Percentiles rank a stretch among this genome's conserved stretches.
Evolutionary conservation across 1,284 basidiomycete species (phyloP).

Genomic region (Cutaneotrichosporon dermatis): DNA sequence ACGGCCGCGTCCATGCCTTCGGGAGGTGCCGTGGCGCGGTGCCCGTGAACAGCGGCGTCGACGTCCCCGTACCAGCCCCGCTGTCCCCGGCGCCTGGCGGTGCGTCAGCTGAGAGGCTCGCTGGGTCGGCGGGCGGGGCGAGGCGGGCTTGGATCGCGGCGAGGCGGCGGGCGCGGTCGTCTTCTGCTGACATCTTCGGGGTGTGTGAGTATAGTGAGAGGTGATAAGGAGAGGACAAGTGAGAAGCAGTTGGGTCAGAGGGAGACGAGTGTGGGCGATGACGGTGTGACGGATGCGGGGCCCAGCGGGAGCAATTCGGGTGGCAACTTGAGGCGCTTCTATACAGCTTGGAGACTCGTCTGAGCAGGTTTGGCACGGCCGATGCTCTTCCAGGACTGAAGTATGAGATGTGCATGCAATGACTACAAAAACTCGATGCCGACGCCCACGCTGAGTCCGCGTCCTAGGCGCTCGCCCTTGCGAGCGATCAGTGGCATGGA

Average conservation of each 20-base stretch:
- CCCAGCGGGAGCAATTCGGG: slow-evolving; percentile 1
- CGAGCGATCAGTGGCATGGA: slow-evolving; percentile 79
- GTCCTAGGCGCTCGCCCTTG: slow-evolving; percentile 68
- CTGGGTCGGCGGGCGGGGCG: slow-evolving; percentile 1
- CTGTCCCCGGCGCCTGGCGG: too few relatives aligned
- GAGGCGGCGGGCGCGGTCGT: slow-evolving; percentile 18
- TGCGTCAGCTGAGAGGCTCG: too few relatives aligned
- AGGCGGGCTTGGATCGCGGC: slow-evolving; percentile 40
- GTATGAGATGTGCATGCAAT: slow-evolving; percentile 8
- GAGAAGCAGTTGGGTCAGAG: neutral
- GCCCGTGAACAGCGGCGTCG: neutral
- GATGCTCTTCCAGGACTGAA: too few relatives aligned
- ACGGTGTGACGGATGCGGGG: neutral
- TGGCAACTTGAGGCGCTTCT: neutral
- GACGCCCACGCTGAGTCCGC: slow-evolving; percentile 86
- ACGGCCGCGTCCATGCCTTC: slow-evolving; percentile 14
- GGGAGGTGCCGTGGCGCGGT: slow-evolving; percentile 11
- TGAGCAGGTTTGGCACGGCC: too few relatives aligned
- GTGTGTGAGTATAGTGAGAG: neutral
- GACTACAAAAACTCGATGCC: slow-evolving; percentile 68
- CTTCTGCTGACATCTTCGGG: neutral
- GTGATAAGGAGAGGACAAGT: too few relatives aligned
- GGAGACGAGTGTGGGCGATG: neutral
- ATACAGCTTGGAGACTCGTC: too few relatives aligned
- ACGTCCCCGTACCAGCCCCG: neutral